phyloP scores from a whole-genome alignment of 2,329 filamentous ascomycete genomes.

The Clonostachys rosea region DNA sequence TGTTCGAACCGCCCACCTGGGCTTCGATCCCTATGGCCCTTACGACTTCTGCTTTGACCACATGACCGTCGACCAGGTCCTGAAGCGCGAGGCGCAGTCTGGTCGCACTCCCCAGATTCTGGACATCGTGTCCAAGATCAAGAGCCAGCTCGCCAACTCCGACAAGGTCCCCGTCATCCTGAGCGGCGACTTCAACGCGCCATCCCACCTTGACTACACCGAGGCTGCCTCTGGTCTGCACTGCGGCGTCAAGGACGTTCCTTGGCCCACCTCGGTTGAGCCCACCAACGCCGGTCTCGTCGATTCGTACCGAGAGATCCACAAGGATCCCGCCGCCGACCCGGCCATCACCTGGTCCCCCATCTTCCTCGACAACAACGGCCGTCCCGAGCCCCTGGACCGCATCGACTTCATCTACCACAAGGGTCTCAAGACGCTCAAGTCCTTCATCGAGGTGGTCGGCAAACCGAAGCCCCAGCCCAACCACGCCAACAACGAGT shows the following conservation, averaged over 20 bases:
- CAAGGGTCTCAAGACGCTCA: slow-evolving; percentile 21
- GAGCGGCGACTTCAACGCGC: slow-evolving; percentile 35
- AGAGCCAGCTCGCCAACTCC: slow-evolving; percentile 17
- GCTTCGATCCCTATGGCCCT: slow-evolving; percentile 31
- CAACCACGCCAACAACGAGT: slow-evolving; percentile 28
- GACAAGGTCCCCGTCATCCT: slow-evolving; percentile 26
- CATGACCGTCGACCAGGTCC: slow-evolving; percentile 21
- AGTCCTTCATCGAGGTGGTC: slow-evolving; percentile 21
- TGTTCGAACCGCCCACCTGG: slow-evolving; percentile 28
- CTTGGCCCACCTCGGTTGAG: slow-evolving; percentile 30
- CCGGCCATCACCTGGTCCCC: slow-evolving; percentile 35
- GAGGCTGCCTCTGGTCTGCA: slow-evolving; percentile 22
- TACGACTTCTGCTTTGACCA: slow-evolving; percentile 35
- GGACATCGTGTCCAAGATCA: slow-evolving; percentile 24
- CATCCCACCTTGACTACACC: slow-evolving; percentile 35
- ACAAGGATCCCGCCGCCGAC: slow-evolving; percentile 23
- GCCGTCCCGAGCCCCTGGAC: slow-evolving; percentile 27
- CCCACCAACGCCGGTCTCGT: slow-evolving; percentile 25
- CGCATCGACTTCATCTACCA: slow-evolving; percentile 37
- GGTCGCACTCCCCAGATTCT: slow-evolving; percentile 29
- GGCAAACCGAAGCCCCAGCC: slow-evolving; percentile 25
- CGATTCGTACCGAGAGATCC: slow-evolving; percentile 30
- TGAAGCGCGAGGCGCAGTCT: slow-evolving; percentile 26
- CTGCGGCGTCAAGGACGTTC: slow-evolving; percentile 24
- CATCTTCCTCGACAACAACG: slow-evolving; percentile 23